A percentile compares a stretch with the other conserved stretches of the same genome.
These are phyloP conservation scores for Lentinula detonsa DNA, from an alignment of 768 basidiomycete genomes.

Conservation along the genomic window DNA sequence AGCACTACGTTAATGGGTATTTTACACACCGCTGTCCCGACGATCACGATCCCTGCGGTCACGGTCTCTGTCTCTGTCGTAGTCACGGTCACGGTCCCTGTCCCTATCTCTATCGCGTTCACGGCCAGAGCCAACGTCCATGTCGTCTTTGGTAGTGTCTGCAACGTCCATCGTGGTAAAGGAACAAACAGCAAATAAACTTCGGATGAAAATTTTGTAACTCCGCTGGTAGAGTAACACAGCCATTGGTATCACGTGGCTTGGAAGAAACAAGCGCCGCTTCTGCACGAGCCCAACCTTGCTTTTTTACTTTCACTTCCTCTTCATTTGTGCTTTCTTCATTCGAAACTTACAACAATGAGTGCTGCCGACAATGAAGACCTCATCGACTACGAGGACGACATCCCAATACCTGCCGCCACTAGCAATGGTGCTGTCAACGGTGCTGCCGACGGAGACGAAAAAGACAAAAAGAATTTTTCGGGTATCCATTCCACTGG, in stretches of 20 bases:
- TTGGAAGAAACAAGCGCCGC: not conserved
- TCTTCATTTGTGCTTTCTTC: conserved; percentile 10
- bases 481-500: conserved; percentile 99
- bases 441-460: conserved; percentile 50
- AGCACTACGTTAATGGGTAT: not conserved
- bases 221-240: not conserved
- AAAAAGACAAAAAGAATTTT: conserved; percentile 95
- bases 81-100: conserved; percentile 29
- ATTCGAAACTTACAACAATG: conserved; percentile 39
- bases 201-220: not conserved
- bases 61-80: conserved; percentile 12
- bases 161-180: conserved; percentile 59
- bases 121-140: conserved; percentile 25
- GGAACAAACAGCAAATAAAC: not conserved
- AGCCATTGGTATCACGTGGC: not conserved
- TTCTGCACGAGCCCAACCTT: not conserved
- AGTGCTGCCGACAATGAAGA: conserved; percentile 85
- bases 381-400: conserved; percentile 92
- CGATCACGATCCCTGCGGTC: conserved; percentile 35
- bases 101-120: conserved; percentile 33
- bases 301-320: not conserved
- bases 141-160: conserved; percentile 45
- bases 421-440: conserved; percentile 42
- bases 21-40: conserved; percentile 44
- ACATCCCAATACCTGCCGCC: conserved; percentile 55